Evolutionary conservation across 108 stramenopile genomes (phyloP).

Genomic region (Skeletonema tropicum): DNA sequence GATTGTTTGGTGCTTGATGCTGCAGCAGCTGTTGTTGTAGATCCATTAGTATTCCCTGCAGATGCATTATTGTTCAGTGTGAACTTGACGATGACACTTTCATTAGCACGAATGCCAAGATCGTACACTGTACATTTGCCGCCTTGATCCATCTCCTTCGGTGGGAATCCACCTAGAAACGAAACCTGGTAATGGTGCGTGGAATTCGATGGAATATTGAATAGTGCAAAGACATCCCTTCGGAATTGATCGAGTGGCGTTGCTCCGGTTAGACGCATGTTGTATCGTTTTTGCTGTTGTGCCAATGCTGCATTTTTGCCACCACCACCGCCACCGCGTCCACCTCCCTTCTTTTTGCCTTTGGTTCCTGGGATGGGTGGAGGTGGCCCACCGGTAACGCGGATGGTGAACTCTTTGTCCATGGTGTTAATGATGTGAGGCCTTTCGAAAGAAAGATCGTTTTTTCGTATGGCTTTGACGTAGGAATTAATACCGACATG

Average conservation of each 20-base stretch:
- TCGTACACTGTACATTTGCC: constrained; percentile 23
- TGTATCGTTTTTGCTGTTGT: constrained; percentile 22
- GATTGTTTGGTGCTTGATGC: constrained; percentile 5
- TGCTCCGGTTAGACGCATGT: constrained; percentile 29
- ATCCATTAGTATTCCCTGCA: not conserved
- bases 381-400: constrained; percentile 37
- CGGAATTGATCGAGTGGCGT: constrained; percentile 27
- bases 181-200: constrained; percentile 11
- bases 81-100: constrained; percentile 54
- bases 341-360: not conserved
- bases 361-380: constrained; percentile 17
- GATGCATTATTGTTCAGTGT: not conserved
- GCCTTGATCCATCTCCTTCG: constrained; percentile 36
- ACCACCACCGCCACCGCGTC: not conserved
- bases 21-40: not conserved
- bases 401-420: constrained; percentile 44
- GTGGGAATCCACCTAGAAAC: constrained; percentile 62
- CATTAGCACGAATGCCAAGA: constrained; percentile 56
- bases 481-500: no score
- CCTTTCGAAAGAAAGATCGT: no score
- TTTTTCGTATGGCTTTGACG: no score
- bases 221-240: constrained; percentile 24
- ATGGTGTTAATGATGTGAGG: no score
- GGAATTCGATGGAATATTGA: constrained; percentile 21
- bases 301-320: not conserved